Evolutionary conservation across 805 yeast species (phyloP).

Genomic region (Schizosaccharomyces octosporus): DNA sequence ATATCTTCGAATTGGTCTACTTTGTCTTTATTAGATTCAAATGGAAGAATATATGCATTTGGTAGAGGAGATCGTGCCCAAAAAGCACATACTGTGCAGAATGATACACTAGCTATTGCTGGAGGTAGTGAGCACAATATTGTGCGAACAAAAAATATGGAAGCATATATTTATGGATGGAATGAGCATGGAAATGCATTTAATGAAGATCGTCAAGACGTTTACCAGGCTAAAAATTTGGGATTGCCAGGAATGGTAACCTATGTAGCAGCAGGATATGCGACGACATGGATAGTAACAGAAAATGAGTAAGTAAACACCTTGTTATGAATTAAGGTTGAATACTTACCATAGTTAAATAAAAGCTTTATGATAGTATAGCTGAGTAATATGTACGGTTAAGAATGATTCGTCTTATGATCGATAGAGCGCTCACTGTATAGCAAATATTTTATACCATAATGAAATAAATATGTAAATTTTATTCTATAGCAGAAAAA

Average conservation of each 20-base stretch:
- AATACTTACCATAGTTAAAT: too few relatives aligned
- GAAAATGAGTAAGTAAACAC: background rate
- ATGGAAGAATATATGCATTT: background rate
- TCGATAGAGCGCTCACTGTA: too few relatives aligned
- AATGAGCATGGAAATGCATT: slow-evolving; percentile 1
- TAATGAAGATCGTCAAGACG: background rate
- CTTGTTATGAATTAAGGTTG: background rate
- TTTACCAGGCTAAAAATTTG: background rate
- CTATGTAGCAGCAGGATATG: background rate
- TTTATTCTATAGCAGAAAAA: too few relatives aligned
- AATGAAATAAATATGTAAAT: too few relatives aligned
- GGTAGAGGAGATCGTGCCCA: slow-evolving; percentile 1
- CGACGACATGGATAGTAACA: background rate
- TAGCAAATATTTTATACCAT: too few relatives aligned
- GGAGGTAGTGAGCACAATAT: background rate
- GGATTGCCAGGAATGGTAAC: background rate
- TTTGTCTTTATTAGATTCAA: background rate
- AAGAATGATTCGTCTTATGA: too few relatives aligned
- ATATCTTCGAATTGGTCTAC: background rate
- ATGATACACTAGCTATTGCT: background rate
- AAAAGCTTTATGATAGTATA: too few relatives aligned
- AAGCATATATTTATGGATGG: background rate
- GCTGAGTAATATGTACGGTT: too few relatives aligned
- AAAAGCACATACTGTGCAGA: background rate
- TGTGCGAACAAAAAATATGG: background rate